phyloP scores from a whole-genome alignment of 2,329 filamentous ascomycete species.

The Exserohilum rostratum region DNA sequence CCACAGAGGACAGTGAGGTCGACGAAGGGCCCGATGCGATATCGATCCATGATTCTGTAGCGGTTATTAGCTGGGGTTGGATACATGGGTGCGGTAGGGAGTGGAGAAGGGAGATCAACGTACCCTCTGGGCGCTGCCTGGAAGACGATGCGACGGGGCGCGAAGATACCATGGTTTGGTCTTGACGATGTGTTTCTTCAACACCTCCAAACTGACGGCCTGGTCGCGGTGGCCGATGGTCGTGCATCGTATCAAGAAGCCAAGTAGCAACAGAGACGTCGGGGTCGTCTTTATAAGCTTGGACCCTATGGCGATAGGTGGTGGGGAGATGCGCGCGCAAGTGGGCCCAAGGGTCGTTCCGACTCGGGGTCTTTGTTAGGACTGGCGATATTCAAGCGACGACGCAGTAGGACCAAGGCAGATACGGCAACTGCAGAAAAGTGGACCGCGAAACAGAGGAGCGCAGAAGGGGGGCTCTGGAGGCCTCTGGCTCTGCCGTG shows the following conservation, averaged over 20 bases:
- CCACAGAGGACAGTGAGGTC: constrained; percentile 82
- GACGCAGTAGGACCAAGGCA: constrained; percentile 5
- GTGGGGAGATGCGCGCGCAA: constrained; percentile 35
- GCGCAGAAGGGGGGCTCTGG: background rate
- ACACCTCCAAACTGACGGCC: constrained; percentile 26
- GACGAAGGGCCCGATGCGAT: constrained; percentile 91
- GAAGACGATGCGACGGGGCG: constrained; percentile 23
- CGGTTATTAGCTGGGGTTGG: constrained; percentile 20
- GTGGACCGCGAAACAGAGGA: background rate
- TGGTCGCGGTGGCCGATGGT: constrained; percentile 29
- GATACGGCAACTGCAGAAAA: constrained; percentile 9
- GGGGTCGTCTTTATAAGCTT: constrained; percentile 4
- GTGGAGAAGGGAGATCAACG: constrained; percentile 1
- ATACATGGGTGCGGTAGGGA: background rate
- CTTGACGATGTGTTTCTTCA: constrained; percentile 23
- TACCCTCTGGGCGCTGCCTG: constrained; percentile 41
- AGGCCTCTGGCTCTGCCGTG: constrained; percentile 2
- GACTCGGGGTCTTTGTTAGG: constrained; percentile 39
- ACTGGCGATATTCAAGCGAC: constrained; percentile 2
- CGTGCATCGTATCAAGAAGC: constrained; percentile 32
- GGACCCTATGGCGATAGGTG: constrained; percentile 17
- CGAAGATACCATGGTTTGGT: constrained; percentile 30
- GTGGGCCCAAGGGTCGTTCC: constrained; percentile 35
- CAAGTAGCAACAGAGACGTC: background rate
- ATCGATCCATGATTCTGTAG: constrained; percentile 94